phyloP scores from a whole-genome alignment of 2,329 filamentous ascomycete species.

The Claviceps lovelessii region DNA sequence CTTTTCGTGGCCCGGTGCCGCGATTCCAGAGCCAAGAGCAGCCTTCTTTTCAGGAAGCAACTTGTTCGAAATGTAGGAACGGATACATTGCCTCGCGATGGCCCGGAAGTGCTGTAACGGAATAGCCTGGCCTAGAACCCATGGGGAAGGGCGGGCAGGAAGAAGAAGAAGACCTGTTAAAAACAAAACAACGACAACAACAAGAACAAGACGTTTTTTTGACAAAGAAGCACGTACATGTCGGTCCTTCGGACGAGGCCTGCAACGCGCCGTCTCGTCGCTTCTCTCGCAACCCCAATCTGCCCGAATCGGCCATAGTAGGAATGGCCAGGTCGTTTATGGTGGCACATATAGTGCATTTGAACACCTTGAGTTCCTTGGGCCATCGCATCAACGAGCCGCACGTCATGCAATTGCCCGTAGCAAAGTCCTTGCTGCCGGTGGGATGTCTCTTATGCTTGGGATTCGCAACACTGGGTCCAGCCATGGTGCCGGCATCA shows the following conservation, averaged over 20 bases:
- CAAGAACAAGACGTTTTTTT: neutral
- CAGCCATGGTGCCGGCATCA: conserved; percentile 13
- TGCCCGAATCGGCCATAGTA: conserved; percentile 7
- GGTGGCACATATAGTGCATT: conserved; percentile 71
- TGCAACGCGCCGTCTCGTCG: conserved; percentile 1
- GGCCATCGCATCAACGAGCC: conserved; percentile 71
- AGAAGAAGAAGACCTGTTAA: neutral
- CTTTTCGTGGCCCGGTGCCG: neutral
- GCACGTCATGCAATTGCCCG: conserved; percentile 75
- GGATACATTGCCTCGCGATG: conserved; percentile 20
- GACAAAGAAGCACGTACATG: conserved; percentile 1
- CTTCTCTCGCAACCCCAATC: conserved; percentile 1
- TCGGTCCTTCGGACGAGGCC: neutral
- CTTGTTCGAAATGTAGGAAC: conserved; percentile 16
- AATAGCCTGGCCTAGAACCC: conserved; percentile 15
- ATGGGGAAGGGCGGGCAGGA: neutral
- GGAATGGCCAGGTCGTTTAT: conserved; percentile 56
- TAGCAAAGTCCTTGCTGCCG: conserved; percentile 43
- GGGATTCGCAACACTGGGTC: conserved; percentile 6
- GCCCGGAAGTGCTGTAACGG: conserved; percentile 21
- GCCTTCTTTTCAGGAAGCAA: conserved; percentile 6
- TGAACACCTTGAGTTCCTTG: conserved; percentile 55
- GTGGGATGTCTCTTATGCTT: conserved; percentile 19
- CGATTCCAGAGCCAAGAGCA: neutral
- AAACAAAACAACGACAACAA: neutral